Percentiles rank a stretch among this genome's conserved stretches.
phyloP scores from a whole-genome alignment of 2,329 filamentous ascomycete species.

The Nemania bipapillata region DNA sequence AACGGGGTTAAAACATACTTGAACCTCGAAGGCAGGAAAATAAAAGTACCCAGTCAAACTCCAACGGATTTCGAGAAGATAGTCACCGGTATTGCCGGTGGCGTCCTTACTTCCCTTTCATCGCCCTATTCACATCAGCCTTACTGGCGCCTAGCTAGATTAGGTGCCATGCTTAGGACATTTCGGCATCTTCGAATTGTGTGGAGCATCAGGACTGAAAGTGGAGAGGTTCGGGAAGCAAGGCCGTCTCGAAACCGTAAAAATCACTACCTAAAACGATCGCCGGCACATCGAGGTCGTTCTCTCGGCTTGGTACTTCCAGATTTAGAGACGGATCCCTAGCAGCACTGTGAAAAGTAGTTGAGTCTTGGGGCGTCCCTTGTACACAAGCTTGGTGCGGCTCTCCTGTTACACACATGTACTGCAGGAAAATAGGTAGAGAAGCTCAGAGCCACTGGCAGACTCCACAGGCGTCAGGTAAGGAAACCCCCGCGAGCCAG shows the following conservation, averaged over 20 bases:
- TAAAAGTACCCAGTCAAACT: constrained; percentile 30
- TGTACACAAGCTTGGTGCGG: constrained; percentile 31
- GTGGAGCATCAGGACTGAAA: constrained; percentile 45
- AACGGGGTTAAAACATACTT: constrained; percentile 15
- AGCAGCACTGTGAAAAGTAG: constrained; percentile 29
- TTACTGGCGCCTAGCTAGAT: constrained; percentile 23
- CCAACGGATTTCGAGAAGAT: constrained; percentile 27
- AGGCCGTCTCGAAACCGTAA: constrained; percentile 45
- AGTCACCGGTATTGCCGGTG: constrained; percentile 42
- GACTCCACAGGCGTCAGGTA: constrained; percentile 11
- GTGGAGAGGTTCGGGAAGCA: constrained; percentile 50
- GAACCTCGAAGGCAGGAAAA: constrained; percentile 23
- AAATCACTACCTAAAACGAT: constrained; percentile 35
- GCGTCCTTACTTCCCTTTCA: constrained; percentile 28
- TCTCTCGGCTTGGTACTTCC: constrained; percentile 29
- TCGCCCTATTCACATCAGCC: constrained; percentile 16
- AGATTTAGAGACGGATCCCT: neutral
- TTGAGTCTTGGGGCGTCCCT: constrained; percentile 21
- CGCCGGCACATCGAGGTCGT: constrained; percentile 36
- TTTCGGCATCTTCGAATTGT: constrained; percentile 37
- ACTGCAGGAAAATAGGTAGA: constrained; percentile 30
- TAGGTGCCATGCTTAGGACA: constrained; percentile 34
- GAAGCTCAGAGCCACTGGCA: constrained; percentile 11
- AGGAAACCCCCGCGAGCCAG: neutral
- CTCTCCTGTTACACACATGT: constrained; percentile 33